These are phyloP conservation scores for Gossypium gossypioides DNA, from an alignment of 441 rosid genomes.

Conservation along the genomic window DNA sequence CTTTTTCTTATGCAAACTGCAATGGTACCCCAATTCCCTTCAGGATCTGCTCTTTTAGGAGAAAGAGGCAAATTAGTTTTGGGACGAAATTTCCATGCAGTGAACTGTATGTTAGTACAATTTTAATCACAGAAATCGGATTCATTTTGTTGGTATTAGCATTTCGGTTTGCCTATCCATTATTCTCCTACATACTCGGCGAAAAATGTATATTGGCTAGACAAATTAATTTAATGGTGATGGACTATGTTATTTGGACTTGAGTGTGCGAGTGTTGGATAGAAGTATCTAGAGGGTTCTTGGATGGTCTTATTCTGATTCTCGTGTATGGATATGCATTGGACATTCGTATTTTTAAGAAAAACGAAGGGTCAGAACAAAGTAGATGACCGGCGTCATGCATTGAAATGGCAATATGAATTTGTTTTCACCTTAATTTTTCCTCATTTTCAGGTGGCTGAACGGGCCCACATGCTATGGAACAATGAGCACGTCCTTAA, in stretches of 20 bases:
- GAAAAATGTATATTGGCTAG: background rate
- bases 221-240: background rate
- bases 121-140: background rate
- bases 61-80: background rate
- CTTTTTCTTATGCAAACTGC: too few relatives aligned
- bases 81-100: background rate
- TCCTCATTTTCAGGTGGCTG: conserved; percentile 47
- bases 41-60: background rate
- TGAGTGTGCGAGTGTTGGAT: background rate
- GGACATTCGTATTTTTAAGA: background rate
- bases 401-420: conserved; percentile 1
- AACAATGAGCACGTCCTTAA: conserved; percentile 52
- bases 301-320: background rate
- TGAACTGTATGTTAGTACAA: background rate
- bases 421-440: background rate
- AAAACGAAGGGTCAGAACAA: background rate
- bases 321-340: background rate
- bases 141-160: background rate
- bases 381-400: background rate
- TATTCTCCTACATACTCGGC: background rate
- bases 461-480: conserved; percentile 65
- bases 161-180: background rate
- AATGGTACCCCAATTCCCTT: too few relatives aligned
- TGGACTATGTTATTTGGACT: background rate
- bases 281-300: background rate